Conservation (phyloP, 106 monocot genomes). For the Ottelia alismoides region DNA sequence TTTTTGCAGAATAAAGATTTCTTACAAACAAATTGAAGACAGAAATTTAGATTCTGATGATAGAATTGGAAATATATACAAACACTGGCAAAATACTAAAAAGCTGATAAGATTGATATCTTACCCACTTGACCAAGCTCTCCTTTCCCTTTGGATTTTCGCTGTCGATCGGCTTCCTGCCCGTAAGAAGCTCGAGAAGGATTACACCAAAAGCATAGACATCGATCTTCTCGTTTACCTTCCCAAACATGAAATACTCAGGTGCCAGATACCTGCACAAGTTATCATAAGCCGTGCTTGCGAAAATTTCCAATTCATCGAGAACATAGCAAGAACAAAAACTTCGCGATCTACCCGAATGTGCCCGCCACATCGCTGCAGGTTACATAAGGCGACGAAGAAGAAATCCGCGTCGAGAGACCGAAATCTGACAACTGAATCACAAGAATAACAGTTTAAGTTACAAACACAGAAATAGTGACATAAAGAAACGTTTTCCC, state of each 20-base stretch:
- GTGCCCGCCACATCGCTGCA: slow-evolving; percentile 20
- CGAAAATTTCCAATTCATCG: no score
- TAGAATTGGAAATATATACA: no score
- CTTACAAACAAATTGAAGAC: no score
- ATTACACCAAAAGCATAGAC: slow-evolving; percentile 25
- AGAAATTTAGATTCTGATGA: no score
- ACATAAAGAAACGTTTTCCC: not conserved
- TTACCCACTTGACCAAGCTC: slow-evolving; percentile 24
- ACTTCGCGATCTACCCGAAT: slow-evolving; percentile 14
- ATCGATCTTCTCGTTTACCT: slow-evolving; percentile 21
- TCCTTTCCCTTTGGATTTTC: slow-evolving; percentile 8
- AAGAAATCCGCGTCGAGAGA: slow-evolving; percentile 18
- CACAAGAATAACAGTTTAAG: not conserved
- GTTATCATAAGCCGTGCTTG: no score
- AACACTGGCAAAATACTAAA: no score
- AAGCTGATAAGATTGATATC: no score
- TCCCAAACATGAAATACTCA: slow-evolving; percentile 15
- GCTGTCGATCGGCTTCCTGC: slow-evolving; percentile 18
- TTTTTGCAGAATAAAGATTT: no score
- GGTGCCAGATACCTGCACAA: slow-evolving; percentile 19
- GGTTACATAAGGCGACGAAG: slow-evolving; percentile 8
- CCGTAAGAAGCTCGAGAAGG: slow-evolving; percentile 25
- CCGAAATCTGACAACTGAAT: slow-evolving; percentile 37
- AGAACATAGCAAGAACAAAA: no score
- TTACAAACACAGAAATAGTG: not conserved